Evolutionary conservation across 495 filamentous ascomycete species (phyloP).

Genomic region (Acidiella bohemica): DNA sequence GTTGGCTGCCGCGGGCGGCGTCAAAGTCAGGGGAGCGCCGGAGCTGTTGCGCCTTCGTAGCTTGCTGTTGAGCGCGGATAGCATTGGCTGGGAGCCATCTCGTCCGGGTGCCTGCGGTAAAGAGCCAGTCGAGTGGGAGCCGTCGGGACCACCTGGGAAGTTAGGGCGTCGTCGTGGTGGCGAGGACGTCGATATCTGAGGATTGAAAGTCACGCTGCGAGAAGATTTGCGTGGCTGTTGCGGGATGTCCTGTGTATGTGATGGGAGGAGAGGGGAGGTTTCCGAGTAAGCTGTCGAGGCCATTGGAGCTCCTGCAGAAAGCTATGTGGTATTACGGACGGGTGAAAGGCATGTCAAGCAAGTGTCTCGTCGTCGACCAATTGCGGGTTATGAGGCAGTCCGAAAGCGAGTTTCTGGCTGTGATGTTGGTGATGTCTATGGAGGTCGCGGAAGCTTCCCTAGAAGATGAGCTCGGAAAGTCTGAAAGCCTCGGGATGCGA

Average conservation of each 20-base stretch:
- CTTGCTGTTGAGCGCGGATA: conserved; percentile 75
- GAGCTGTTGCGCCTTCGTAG: conserved; percentile 75
- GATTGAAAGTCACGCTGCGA: conserved; percentile 61
- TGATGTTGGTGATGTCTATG: too few species aligned
- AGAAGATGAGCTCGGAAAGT: too few species aligned
- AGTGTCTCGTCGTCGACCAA: too few species aligned
- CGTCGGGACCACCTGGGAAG: conserved; percentile 29
- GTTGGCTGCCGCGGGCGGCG: conserved; percentile 33
- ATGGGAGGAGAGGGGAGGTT: conserved; percentile 10
- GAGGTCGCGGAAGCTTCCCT: too few species aligned
- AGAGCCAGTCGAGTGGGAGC: conserved; percentile 29
- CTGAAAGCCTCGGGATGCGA: too few species aligned
- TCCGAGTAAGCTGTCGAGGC: conserved; percentile 1
- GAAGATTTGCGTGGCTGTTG: conserved; percentile 18
- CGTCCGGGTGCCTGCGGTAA: conserved; percentile 14
- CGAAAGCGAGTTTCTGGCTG: too few species aligned
- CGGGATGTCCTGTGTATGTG: not conserved
- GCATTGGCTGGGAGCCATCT: conserved; percentile 47
- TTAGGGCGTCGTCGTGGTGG: conserved; percentile 34
- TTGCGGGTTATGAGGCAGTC: too few species aligned
- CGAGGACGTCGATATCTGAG: conserved; percentile 44
- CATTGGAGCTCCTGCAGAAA: too few species aligned
- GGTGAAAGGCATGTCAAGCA: too few species aligned
- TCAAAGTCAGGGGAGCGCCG: conserved; percentile 43
- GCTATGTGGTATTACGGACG: too few species aligned